These are phyloP conservation scores for Groenewaldozyma sp. DNA, from an alignment of 1,139 yeast genomes.

Conservation along the genomic window DNA sequence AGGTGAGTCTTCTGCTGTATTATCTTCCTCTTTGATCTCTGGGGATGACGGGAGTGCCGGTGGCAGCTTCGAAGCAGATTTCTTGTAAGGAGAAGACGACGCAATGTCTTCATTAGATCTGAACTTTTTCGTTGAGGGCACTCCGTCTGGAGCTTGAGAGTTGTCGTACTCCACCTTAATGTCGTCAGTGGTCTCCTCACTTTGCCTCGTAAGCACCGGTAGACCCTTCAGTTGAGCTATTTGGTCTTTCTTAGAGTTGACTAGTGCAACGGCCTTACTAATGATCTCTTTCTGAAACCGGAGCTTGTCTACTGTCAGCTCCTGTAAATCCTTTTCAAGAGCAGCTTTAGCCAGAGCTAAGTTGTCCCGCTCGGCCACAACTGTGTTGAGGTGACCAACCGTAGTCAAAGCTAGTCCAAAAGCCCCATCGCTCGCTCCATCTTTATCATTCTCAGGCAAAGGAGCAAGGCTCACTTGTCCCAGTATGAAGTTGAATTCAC, in stretches of 20 bases:
- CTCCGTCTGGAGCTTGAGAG: too few species aligned
- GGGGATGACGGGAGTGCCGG: too few species aligned
- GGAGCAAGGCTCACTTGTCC: slow-evolving; percentile 6
- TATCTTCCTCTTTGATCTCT: too few species aligned
- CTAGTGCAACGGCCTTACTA: slow-evolving; percentile 8
- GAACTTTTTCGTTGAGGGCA: too few species aligned
- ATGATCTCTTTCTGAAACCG: slow-evolving; percentile 11
- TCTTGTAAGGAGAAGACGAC: too few species aligned
- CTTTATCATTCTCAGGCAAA: background rate
- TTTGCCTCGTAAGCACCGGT: background rate
- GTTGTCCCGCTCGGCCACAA: slow-evolving; percentile 1
- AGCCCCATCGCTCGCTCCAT: too few species aligned
- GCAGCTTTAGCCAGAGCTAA: slow-evolving; percentile 3
- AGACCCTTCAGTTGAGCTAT: slow-evolving; percentile 9
- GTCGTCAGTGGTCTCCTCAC: too few species aligned
- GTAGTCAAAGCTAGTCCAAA: slow-evolving; percentile 5
- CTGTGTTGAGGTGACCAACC: slow-evolving; percentile 1
- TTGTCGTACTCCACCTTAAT: too few species aligned
- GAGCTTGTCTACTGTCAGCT: slow-evolving; percentile 11
- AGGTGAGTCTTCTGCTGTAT: too few species aligned
- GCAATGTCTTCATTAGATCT: too few species aligned
- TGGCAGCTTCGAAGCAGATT: too few species aligned
- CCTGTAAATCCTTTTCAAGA: slow-evolving; percentile 9
- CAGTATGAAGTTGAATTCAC: slow-evolving; percentile 2
- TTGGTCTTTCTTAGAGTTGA: slow-evolving; percentile 13